phyloP scores from a whole-genome alignment of 148 eudicot species.

The Silene conica region DNA sequence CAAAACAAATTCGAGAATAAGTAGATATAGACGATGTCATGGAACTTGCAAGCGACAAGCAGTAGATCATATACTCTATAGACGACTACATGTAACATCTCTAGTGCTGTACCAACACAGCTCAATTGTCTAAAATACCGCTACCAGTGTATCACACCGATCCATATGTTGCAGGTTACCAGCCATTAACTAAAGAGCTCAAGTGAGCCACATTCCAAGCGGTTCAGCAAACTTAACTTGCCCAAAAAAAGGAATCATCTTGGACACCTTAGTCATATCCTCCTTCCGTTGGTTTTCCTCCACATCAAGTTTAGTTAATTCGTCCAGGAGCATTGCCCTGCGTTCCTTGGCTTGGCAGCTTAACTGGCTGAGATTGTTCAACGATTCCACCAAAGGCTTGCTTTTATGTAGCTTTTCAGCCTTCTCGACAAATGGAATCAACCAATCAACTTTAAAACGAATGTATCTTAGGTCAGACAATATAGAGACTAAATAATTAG shows the following conservation, averaged over 20 bases:
- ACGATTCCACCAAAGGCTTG: background rate
- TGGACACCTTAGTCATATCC: background rate
- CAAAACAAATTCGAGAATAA: no score
- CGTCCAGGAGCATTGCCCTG: background rate
- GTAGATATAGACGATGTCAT: background rate
- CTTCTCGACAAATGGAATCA: conserved; percentile 8
- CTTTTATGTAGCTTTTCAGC: conserved; percentile 5
- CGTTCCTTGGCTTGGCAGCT: background rate
- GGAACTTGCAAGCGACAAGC: no score
- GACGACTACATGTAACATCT: no score
- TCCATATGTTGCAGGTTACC: no score
- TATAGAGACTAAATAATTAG: background rate
- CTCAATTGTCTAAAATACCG: no score
- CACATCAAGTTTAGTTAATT: background rate
- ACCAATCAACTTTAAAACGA: conserved; percentile 14
- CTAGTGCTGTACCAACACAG: no score
- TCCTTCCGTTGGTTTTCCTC: background rate
- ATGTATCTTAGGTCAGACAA: conserved; percentile 6
- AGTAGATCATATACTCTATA: no score
- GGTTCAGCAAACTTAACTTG: background rate
- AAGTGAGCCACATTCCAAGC: background rate
- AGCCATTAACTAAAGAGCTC: no score
- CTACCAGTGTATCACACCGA: no score
- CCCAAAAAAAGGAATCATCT: background rate
- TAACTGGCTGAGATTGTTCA: background rate